Conservation (phyloP, 441 rosid genomes). For the Adansonia grandidieri region DNA sequence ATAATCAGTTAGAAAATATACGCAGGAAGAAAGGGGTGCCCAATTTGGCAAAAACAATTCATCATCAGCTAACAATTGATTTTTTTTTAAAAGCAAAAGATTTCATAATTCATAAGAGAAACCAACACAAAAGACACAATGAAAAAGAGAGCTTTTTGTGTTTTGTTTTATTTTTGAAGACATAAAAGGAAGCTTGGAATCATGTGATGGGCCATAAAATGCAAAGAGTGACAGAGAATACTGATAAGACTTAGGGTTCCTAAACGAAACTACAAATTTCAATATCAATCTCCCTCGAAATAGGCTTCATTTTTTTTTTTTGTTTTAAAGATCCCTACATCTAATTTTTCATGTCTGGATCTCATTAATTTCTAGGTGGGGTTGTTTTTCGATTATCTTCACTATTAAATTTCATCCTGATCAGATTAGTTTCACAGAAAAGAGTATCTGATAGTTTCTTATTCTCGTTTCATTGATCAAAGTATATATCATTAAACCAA, state of each 20-base stretch:
- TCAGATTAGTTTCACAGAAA: conserved; percentile 16
- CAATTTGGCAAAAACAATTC: background rate
- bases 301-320: conserved; percentile 20
- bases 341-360: conserved; percentile 40
- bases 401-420: conserved; percentile 18
- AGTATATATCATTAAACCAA: background rate
- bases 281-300: conserved; percentile 37
- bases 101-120: background rate
- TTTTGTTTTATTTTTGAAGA: conserved; percentile 24
- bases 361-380: conserved; percentile 40
- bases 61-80: background rate
- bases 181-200: conserved; percentile 45
- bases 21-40: background rate
- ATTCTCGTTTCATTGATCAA: conserved; percentile 15
- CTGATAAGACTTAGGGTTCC: conserved; percentile 31
- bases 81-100: background rate
- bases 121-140: background rate
- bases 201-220: conserved; percentile 48
- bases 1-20: background rate
- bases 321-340: conserved; percentile 15
- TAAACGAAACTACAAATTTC: conserved; percentile 28
- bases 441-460: conserved; percentile 23
- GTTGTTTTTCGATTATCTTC: background rate
- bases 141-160: background rate
- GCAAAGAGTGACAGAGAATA: conserved; percentile 27